A percentile compares a stretch with the other conserved stretches of the same genome.
Conservation (phyloP, 2,329 filamentous ascomycete species). For the Aspergillus bombycis region DNA sequence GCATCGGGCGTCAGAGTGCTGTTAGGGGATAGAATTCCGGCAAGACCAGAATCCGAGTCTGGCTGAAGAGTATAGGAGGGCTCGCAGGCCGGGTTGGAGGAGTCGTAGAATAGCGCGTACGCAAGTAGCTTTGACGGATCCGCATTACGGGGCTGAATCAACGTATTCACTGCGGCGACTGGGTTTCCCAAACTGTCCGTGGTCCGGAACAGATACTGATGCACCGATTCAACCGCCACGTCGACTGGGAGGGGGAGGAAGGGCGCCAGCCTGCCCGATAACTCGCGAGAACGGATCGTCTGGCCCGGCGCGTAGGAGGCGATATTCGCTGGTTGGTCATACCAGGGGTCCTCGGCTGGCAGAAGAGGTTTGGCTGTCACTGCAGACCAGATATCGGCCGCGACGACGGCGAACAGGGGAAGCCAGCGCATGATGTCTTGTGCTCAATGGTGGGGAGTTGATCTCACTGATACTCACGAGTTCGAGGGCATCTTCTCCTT, state of each 20-base stretch:
- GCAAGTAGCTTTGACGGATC: conserved; percentile 38
- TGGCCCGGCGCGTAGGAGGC: conserved; percentile 16
- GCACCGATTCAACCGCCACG: conserved; percentile 18
- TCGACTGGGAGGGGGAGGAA: conserved; percentile 13
- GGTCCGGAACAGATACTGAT: conserved; percentile 23
- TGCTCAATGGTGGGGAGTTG: background rate
- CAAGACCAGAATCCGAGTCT: background rate
- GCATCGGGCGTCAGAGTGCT: conserved; percentile 12
- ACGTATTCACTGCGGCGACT: conserved; percentile 36
- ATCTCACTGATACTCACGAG: background rate
- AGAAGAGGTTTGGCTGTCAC: conserved; percentile 5
- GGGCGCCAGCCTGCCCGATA: conserved; percentile 14
- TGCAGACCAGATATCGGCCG: background rate
- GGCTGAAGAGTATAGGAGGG: conserved; percentile 24
- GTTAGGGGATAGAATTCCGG: conserved; percentile 29
- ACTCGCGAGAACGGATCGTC: conserved; percentile 19
- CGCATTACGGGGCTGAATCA: conserved; percentile 36
- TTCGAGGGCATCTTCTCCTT: background rate
- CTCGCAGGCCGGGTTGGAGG: conserved; percentile 21
- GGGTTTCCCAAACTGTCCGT: conserved; percentile 21
- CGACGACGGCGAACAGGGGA: background rate
- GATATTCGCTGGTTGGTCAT: conserved; percentile 21
- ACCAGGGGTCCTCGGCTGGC: conserved; percentile 20
- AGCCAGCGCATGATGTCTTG: background rate
- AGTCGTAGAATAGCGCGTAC: conserved; percentile 40